Conservation (phyloP, 306 rosid genomes). For the Carpinus fangiana region DNA sequence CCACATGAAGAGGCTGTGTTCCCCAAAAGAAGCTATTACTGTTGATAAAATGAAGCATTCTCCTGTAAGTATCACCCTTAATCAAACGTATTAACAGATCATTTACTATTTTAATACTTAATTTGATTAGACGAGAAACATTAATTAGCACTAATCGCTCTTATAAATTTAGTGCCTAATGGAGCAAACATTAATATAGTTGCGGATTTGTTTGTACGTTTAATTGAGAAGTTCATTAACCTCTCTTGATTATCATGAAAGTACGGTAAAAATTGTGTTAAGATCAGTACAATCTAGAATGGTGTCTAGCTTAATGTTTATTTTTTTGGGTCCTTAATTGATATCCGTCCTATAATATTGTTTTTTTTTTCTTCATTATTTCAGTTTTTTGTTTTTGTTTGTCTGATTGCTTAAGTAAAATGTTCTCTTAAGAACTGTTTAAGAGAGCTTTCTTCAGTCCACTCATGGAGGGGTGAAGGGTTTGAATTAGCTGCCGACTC, state of each 20-base stretch:
- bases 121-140: neutral
- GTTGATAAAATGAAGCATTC: neutral
- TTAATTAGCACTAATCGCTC: neutral
- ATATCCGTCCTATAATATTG: neutral
- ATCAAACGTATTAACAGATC: neutral
- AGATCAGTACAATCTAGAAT: no score
- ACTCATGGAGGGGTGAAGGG: slow-evolving; percentile 75
- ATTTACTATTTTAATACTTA: neutral
- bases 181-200: neutral
- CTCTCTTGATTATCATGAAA: neutral
- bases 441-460: slow-evolving; percentile 97
- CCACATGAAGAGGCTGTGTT: neutral
- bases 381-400: neutral
- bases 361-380: neutral
- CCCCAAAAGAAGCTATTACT: neutral
- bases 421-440: slow-evolving; percentile 30
- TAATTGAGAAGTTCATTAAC: neutral
- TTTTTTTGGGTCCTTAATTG: no score
- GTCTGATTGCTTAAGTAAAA: neutral
- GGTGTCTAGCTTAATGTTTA: neutral
- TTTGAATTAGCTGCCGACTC: slow-evolving; percentile 91
- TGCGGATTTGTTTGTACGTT: neutral
- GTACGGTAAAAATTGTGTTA: neutral
- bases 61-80: neutral
- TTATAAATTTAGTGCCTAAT: neutral